These are phyloP conservation scores for Obba rivulosa DNA, from an alignment of 768 basidiomycete genomes.

Conservation along the genomic window DNA sequence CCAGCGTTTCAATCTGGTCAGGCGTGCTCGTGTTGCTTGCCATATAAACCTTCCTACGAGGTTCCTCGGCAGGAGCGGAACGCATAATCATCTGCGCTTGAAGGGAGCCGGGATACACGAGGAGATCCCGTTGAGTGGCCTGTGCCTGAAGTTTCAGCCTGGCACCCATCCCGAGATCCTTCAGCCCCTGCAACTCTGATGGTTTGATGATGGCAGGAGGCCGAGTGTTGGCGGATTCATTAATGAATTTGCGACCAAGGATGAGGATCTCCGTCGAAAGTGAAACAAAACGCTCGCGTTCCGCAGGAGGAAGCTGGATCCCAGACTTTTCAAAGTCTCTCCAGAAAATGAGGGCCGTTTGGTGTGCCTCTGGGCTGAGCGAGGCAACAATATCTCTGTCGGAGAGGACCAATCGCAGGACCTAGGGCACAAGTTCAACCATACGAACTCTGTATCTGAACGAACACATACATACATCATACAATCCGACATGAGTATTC, in stretches of 20 bases:
- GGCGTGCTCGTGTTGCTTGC: conserved; percentile 73
- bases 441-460: conserved; percentile 7
- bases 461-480: conserved; percentile 56
- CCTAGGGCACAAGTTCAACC: conserved; percentile 36
- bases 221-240: conserved; percentile 55
- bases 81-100: conserved; percentile 94
- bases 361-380: conserved; percentile 68
- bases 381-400: conserved; percentile 62
- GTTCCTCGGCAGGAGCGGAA: conserved; percentile 79
- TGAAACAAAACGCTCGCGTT: conserved; percentile 80
- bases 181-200: conserved; percentile 64
- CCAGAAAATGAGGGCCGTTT: conserved; percentile 91
- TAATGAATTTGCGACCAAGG: conserved; percentile 83
- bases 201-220: conserved; percentile 66
- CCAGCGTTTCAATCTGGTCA: conserved; percentile 72
- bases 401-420: conserved; percentile 62
- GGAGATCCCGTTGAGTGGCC: conserved; percentile 69
- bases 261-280: conserved; percentile 85
- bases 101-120: conserved; percentile 79
- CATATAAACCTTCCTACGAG: conserved; percentile 76
- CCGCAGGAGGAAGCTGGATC: conserved; percentile 75
- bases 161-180: conserved; percentile 73
- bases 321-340: conserved; percentile 97
- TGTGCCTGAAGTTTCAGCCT: conserved; percentile 70
- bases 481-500: conserved; percentile 89